These are phyloP conservation scores for Peniophora sp. DNA, from an alignment of 1,284 basidiomycete genomes.

Conservation along the genomic window DNA sequence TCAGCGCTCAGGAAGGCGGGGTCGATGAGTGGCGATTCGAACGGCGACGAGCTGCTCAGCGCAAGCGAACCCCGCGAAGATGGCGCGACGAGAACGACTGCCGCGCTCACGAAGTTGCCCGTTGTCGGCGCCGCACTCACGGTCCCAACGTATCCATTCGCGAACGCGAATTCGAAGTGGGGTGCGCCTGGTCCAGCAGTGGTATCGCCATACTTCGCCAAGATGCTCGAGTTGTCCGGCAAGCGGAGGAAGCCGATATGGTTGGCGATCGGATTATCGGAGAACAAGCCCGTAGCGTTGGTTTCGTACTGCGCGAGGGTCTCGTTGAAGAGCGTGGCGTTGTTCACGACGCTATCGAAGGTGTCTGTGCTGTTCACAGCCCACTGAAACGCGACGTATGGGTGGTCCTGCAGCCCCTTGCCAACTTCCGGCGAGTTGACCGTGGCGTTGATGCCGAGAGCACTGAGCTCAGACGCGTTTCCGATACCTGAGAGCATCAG, in stretches of 20 bases:
- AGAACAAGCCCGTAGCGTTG: slow-evolving; percentile 17
- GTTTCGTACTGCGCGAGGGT: slow-evolving; percentile 16
- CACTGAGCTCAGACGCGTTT: slow-evolving; percentile 16
- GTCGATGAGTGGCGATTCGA: slow-evolving; percentile 34
- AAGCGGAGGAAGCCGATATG: slow-evolving; percentile 12
- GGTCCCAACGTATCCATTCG: slow-evolving; percentile 1
- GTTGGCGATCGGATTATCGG: slow-evolving; percentile 4
- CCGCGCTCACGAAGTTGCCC: slow-evolving; percentile 13
- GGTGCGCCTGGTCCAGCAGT: slow-evolving; percentile 18
- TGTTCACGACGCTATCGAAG: background rate
- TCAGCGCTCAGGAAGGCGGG: slow-evolving; percentile 31
- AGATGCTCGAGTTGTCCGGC: slow-evolving; percentile 10
- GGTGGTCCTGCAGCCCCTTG: slow-evolving; percentile 32
- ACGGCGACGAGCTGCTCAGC: slow-evolving; percentile 14
- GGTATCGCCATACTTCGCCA: slow-evolving; percentile 11
- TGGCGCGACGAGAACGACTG: slow-evolving; percentile 3
- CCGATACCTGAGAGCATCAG: slow-evolving; percentile 41
- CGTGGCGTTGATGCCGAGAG: slow-evolving; percentile 19
- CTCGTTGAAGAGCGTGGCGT: slow-evolving; percentile 6
- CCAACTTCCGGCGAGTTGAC: slow-evolving; percentile 29
- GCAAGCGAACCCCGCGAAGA: slow-evolving; percentile 18
- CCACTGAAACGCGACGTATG: background rate
- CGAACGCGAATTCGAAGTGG: slow-evolving; percentile 8
- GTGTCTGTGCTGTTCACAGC: slow-evolving; percentile 1
- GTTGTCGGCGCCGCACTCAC: slow-evolving; percentile 7